phyloP scores from a whole-genome alignment of 2,329 filamentous ascomycete genomes.

The Pestalotiopsis sp. region DNA sequence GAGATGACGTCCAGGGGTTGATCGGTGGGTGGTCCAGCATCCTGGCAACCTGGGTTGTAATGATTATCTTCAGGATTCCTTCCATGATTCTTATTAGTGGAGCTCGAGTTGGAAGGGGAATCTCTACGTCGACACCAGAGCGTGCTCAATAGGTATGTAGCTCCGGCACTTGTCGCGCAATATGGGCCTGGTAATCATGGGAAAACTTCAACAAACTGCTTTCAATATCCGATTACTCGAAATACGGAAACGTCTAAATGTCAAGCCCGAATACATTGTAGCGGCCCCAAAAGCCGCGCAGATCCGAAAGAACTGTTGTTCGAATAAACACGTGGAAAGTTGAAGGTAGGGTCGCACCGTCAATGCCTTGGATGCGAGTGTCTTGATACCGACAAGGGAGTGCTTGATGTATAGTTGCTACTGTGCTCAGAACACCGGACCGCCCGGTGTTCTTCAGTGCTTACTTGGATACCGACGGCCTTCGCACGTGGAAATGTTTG shows the following conservation, averaged over 20 bases:
- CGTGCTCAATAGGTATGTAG: not conserved
- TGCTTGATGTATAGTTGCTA: not conserved
- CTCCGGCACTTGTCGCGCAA: too few species aligned
- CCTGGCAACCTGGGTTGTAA: not conserved
- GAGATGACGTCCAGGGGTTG: not conserved
- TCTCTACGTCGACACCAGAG: not conserved
- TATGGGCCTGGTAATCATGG: too few species aligned
- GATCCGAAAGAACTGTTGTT: not conserved
- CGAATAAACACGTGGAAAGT: not conserved
- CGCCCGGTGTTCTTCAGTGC: too few species aligned
- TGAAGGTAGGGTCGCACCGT: not conserved
- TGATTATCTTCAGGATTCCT: not conserved
- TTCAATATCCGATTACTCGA: not conserved
- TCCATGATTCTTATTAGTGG: not conserved
- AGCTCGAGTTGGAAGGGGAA: not conserved
- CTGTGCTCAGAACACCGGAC: not conserved
- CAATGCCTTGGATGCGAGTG: not conserved
- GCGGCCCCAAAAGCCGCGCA: not conserved
- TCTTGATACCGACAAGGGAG: not conserved
- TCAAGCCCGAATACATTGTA: not conserved
- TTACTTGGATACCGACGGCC: too few species aligned
- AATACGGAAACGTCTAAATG: not conserved
- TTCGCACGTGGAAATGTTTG: too few species aligned
- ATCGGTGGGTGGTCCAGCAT: not conserved
- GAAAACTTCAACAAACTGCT: not conserved